Evolutionary conservation across 2,329 filamentous ascomycete species (phyloP).

Genomic region (Tolypocladium paradoxum): DNA sequence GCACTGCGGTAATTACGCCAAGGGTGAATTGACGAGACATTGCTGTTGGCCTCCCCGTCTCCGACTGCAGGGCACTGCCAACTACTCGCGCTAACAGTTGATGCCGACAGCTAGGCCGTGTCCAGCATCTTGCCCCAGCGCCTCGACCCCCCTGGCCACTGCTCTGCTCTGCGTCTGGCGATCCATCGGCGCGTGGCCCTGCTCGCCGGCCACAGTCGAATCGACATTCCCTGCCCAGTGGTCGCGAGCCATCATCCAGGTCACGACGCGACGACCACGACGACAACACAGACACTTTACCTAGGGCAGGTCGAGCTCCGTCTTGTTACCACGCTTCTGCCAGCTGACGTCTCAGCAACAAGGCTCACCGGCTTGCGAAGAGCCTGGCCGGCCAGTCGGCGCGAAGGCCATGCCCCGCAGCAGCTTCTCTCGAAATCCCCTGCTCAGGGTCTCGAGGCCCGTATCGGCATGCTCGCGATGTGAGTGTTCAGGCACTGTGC

Average conservation of each 20-base stretch:
- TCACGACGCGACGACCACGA: not conserved
- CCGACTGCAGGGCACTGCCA: not conserved
- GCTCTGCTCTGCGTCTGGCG: not conserved
- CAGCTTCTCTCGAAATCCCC: slow-evolving; percentile 43
- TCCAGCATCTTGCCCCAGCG: not conserved
- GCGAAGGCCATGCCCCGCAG: slow-evolving; percentile 29
- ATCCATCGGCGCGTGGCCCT: not conserved
- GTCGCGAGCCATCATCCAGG: not conserved
- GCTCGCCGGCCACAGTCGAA: not conserved
- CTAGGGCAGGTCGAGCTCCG: not conserved
- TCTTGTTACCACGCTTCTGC: not conserved
- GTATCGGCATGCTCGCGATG: slow-evolving; percentile 74
- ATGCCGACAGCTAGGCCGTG: not conserved
- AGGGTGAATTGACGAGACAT: not conserved
- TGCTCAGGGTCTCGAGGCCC: slow-evolving; percentile 64
- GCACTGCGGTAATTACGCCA: not conserved
- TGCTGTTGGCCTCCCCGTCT: not conserved
- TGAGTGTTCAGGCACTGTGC: slow-evolving; percentile 17
- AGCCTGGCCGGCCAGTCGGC: not conserved
- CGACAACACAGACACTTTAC: not conserved
- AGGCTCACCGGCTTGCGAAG: not conserved
- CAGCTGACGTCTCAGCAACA: not conserved
- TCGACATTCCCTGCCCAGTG: not conserved
- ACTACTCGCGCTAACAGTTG: not conserved
- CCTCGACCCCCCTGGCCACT: not conserved